A percentile compares a stretch with the other conserved stretches of the same genome.
phyloP scores from a whole-genome alignment of 768 basidiomycete genomes.

The Fomitopsis serialis region DNA sequence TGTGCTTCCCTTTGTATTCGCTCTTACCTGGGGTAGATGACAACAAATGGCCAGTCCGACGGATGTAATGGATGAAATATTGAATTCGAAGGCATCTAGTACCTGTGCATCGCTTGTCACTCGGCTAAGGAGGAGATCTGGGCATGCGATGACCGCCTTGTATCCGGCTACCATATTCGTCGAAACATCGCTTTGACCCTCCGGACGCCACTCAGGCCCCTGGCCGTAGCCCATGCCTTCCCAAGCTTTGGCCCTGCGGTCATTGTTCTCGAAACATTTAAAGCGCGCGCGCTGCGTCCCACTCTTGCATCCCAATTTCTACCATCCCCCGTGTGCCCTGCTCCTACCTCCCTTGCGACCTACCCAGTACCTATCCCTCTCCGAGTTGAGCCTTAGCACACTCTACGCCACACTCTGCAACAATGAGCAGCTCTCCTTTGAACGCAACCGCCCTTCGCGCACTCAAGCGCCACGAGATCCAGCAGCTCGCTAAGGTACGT shows the following conservation, averaged over 20 bases:
- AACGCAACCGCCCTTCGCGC: background rate
- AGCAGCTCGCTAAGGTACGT: slow-evolving; percentile 10
- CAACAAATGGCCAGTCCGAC: too few species aligned
- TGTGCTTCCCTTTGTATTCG: too few species aligned
- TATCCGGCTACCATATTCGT: background rate
- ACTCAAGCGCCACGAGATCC: background rate
- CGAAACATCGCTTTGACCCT: background rate
- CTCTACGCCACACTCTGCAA: background rate
- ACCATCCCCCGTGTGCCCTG: background rate
- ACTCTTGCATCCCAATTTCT: background rate
- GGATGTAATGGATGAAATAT: background rate
- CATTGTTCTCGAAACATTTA: background rate
- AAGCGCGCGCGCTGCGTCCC: background rate
- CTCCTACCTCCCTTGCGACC: background rate
- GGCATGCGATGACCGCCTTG: background rate
- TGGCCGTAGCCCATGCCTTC: too few species aligned
- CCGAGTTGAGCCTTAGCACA: background rate
- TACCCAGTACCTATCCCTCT: background rate
- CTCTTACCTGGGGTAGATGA: too few species aligned
- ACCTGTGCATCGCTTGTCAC: background rate
- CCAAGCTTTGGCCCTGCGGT: too few species aligned
- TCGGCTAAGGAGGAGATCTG: background rate
- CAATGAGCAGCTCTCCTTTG: background rate
- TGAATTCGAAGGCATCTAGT: background rate
- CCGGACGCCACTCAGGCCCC: background rate